Percentiles rank a stretch among this genome's conserved stretches.
Evolutionary conservation across 192 early-diverging fungal species (phyloP).

Genomic region (Haplosporangium gracile): DNA sequence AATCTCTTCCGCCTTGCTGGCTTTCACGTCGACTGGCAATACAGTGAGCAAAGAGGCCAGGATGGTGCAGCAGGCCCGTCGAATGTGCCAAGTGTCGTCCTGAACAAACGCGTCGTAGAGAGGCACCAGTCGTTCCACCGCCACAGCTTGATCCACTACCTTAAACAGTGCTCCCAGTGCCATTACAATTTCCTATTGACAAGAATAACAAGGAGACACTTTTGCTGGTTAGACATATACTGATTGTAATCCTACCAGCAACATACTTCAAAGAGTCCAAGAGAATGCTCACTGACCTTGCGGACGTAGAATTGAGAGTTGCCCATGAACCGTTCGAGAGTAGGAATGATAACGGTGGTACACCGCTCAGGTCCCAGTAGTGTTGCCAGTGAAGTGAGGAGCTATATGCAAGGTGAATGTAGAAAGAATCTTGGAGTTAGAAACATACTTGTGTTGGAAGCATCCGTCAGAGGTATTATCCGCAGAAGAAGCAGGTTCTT

Average conservation of each 20-base stretch:
- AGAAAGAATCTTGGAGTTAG: not conserved
- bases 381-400: constrained; percentile 62
- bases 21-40: constrained; percentile 61
- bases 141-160: constrained; percentile 38
- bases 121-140: constrained; percentile 59
- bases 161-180: constrained; percentile 36
- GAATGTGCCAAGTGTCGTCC: constrained; percentile 72
- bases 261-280: not conserved
- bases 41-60: constrained; percentile 62
- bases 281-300: constrained; percentile 48
- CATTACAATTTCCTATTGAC: constrained; percentile 52
- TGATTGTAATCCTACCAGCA: not conserved
- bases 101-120: constrained; percentile 64
- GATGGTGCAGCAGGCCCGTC: constrained; percentile 65
- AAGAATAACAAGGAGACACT: not conserved
- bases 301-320: constrained; percentile 70
- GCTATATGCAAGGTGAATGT: constrained; percentile 28
- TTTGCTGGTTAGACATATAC: not conserved
- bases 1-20: constrained; percentile 58
- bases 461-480: not conserved
- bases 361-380: constrained; percentile 64
- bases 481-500: not conserved
- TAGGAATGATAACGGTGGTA: constrained; percentile 59
- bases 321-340: constrained; percentile 60
- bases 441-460: not conserved